Base-by-base conservation (phyloP, 2,329 filamentous ascomycete genomes). In the Paracamarosporium sp. region DNA sequence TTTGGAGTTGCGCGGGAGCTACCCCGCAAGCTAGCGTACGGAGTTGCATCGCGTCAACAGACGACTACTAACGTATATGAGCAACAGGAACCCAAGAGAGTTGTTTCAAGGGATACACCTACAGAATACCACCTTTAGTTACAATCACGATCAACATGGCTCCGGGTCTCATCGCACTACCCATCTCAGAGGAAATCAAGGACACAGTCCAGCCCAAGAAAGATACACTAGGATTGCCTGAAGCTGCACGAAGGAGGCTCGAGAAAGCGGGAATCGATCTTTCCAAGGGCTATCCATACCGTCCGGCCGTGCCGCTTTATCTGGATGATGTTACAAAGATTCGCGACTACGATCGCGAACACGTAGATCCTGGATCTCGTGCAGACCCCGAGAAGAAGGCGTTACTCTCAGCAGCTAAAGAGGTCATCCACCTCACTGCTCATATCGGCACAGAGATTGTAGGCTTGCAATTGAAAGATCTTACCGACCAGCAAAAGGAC, bases 231-330 rank as follows among this genome's bases (percentile, higher is more conserved):
- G 82, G 80, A 1, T 78, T 92, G 6, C 90, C 90, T 2, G 80
- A 80, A 9, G 65, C 83, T 1, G 78, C 88, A 1, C 80, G 82
- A 1, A 78, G 81, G 47, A 82, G 89, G 4, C 80, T 92, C 0
- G 84, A 86, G 63, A 90, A 89, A 60, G 88, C 87, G 0, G 88
- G 87, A 1, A 83, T 92, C 52, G 88, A 92, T 68, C 79, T 92
- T 2, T 89, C 87, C 0, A 77, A 85, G 1, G 90, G 89, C 0
- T 92, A 92, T 62, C 90, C 90, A 0, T 91, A 91, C 65, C 85
- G 88, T 0, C 89, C 89, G 1, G 83, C 86, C 0, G 82, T 82
- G 46, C 89, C 90, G 0, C 77, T 91, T 1, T 92, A 87, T 64
- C 78, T 91, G 0, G 86, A 92, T 55, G 89, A 92, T 62, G 87